Evolutionary conservation across 2,329 filamentous ascomycete genomes (phyloP), one percentile per base, ranked within the genome.

Genomic region (Lachnellula arida): DNA sequence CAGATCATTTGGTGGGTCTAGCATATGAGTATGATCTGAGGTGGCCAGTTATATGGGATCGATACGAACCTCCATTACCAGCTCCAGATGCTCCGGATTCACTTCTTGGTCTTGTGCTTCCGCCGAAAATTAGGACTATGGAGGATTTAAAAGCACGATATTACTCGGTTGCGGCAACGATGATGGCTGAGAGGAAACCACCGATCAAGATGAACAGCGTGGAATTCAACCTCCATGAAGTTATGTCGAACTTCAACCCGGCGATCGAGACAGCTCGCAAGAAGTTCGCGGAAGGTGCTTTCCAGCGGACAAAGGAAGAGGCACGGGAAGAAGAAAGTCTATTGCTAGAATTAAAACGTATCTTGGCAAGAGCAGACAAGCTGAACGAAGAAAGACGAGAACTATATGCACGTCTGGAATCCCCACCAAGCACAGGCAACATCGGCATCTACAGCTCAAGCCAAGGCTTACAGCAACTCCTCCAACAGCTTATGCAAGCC

Each of bases 131-230:
- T 7, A 84, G 94, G 43, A 86, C 84, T 1, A 85, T 97, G 78
- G 94, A 99, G 71, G 91, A 96, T 59, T 76, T 99, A 58, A 99
- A 99, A 72, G 81, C 86, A 15, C 83, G 94, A 52, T 97, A 96
- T 74, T 99, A 97, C 73, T 83, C 86, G 53, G 84, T 97, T 37
- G 89, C 88, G 2, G 87, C 89, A 8, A 88, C 85, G 66, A 87
- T 94, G 78, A 89, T 96, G 78, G 85, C 87, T 2, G 76, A 90
- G 6, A 82, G 90, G 65, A 92, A 89, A 56, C 89, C 90, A 0
- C 84, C 88, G 0, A 87, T 89, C 58, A 89, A 85, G 71, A 97
- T 99, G 94, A 91, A 89, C 23, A 84, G 87, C 42, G 78, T 87
- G 2, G 92, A 99, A 70, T 96, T 90, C 70, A 82, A 82, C 42